Conservation (phyloP, 2,329 filamentous ascomycete species). For the Periconia digitata region DNA sequence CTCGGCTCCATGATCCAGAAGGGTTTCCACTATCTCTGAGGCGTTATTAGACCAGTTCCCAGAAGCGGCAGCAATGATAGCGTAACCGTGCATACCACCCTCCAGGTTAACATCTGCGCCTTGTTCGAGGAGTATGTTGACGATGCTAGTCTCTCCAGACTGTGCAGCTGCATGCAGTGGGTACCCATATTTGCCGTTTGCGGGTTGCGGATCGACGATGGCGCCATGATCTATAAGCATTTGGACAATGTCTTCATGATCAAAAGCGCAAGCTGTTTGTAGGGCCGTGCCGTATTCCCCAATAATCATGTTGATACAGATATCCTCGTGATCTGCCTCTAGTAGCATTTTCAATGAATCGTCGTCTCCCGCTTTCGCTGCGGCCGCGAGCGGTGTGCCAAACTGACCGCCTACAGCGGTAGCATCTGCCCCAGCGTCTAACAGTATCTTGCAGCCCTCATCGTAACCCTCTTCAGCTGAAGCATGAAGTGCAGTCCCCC, state of each 20-base stretch:
- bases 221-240: conserved; percentile 18
- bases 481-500: conserved; percentile 23
- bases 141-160: conserved; percentile 8
- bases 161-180: conserved; percentile 14
- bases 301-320: conserved; percentile 8
- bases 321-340: conserved; percentile 17
- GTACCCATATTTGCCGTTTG: conserved; percentile 18
- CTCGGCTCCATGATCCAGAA: conserved; percentile 18
- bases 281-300: conserved; percentile 24
- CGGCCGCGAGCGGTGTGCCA: conserved; percentile 21
- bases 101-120: conserved; percentile 20
- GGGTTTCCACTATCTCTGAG: conserved; percentile 13
- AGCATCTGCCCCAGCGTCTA: conserved; percentile 21
- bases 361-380: conserved; percentile 15
- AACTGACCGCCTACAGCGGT: conserved; percentile 18
- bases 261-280: conserved; percentile 21
- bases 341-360: conserved; percentile 15
- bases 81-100: conserved; percentile 17
- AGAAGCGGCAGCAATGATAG: conserved; percentile 21
- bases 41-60: conserved; percentile 1
- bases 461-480: conserved; percentile 18
- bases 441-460: conserved; percentile 17
- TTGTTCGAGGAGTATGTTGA: conserved; percentile 14
- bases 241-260: conserved; percentile 12
- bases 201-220: conserved; percentile 15